Evolutionary conservation across 1,139 yeast genomes (phyloP).

Genomic region (Lodderomyces oxycetoniae): DNA sequence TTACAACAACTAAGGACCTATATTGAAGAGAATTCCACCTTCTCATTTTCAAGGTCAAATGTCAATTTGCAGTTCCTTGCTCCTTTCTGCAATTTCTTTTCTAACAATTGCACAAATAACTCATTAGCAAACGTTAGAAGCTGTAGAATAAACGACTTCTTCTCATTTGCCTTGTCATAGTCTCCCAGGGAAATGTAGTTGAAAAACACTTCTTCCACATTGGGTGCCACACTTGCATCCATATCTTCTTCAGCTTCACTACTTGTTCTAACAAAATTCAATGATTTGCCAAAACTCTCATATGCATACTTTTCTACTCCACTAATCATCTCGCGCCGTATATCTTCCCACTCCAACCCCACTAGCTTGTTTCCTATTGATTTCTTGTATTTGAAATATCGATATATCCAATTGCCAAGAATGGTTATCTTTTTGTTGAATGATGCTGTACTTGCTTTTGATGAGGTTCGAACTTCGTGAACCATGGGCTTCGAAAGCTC

Average conservation of each 20-base stretch:
- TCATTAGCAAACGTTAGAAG: slow-evolving; percentile 26
- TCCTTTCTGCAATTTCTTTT: slow-evolving; percentile 5
- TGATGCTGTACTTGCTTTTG: slow-evolving; percentile 28
- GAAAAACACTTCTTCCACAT: slow-evolving; percentile 11
- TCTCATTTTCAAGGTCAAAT: slow-evolving; percentile 28
- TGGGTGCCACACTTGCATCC: slow-evolving; percentile 1
- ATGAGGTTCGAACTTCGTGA: slow-evolving; percentile 27
- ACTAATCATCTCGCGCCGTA: slow-evolving; percentile 34
- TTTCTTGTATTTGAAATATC: slow-evolving; percentile 39
- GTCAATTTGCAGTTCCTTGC: slow-evolving; percentile 9
- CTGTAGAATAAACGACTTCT: slow-evolving; percentile 24
- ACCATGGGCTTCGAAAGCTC: slow-evolving; percentile 28
- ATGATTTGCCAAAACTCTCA: slow-evolving; percentile 30
- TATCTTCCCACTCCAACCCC: slow-evolving; percentile 46
- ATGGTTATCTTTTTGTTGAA: slow-evolving; percentile 25
- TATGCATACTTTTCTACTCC: slow-evolving; percentile 37
- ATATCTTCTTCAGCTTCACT: slow-evolving; percentile 2
- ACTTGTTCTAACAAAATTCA: slow-evolving; percentile 4
- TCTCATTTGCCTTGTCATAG: slow-evolving; percentile 33
- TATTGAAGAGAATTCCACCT: too few relatives aligned
- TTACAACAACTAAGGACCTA: too few relatives aligned
- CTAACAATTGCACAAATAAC: slow-evolving; percentile 18
- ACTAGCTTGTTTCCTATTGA: slow-evolving; percentile 35
- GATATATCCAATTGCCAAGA: slow-evolving; percentile 31
- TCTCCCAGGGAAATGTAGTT: slow-evolving; percentile 32